phyloP scores from a whole-genome alignment of 192 early-diverging fungal species.

The Coemansia sp. region DNA sequence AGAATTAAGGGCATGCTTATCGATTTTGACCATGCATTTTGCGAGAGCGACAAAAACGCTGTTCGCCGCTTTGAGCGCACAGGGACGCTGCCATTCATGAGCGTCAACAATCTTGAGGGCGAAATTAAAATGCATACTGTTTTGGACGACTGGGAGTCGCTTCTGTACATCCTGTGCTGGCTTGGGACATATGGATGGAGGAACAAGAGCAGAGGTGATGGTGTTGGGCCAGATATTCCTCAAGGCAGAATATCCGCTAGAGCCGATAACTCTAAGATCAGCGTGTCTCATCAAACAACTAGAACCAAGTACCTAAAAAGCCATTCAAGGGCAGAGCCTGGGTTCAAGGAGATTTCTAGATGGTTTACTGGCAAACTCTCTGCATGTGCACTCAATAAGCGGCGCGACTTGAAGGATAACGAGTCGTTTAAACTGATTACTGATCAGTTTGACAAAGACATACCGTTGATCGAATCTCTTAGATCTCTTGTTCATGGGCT shows the following conservation, averaged over 20 bases:
- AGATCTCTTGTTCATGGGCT: neutral
- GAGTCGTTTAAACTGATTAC: neutral
- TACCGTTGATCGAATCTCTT: neutral
- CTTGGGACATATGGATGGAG: conserved; percentile 23
- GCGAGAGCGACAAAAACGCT: neutral
- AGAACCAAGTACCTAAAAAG: neutral
- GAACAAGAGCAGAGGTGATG: neutral
- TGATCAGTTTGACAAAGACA: neutral
- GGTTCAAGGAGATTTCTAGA: neutral
- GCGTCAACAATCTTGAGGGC: conserved; percentile 20
- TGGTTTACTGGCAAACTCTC: neutral
- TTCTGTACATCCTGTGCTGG: conserved; percentile 36
- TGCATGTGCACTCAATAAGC: neutral
- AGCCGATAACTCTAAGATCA: too few relatives aligned
- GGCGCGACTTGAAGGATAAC: neutral
- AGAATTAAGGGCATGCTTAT: conserved; percentile 23
- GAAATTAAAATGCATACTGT: conserved; percentile 2
- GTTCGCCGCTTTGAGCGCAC: conserved; percentile 5
- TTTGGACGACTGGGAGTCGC: conserved; percentile 33
- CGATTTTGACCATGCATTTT: conserved; percentile 30
- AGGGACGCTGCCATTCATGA: conserved; percentile 40
- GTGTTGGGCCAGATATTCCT: neutral
- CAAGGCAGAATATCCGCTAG: too few relatives aligned
- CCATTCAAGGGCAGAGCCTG: neutral
- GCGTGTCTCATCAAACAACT: too few relatives aligned